Evolutionary conservation across 83 land plant genomes (phyloP), one percentile per base, ranked within the genome.

Genomic region (Picea abies): DNA sequence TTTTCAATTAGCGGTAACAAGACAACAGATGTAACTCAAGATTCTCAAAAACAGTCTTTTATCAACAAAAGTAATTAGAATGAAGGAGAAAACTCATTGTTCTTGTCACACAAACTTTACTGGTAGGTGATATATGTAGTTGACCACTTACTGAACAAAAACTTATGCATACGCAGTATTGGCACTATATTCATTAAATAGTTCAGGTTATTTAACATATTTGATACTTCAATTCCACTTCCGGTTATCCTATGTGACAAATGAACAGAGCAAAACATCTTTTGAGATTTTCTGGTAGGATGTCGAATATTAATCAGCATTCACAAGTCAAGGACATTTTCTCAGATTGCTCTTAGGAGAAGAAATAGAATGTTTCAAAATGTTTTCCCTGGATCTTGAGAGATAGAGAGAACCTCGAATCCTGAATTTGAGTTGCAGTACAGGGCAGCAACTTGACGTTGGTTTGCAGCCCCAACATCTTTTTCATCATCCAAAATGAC

Each of bases 391-490:
- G 56, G 11, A 49, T 49, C 56, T 49, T 49, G 56, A 73, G 63
- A 37, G 23, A 72, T 39, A 72, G 76, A 41, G 52, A 39, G 52
- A 84, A 97, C 99, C 98, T 97, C 98, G 87, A 95, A 95, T 64
- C 97, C 98, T 14, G 99, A 94, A 17, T 79, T 90, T 80, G 88
- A 86, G 86, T 91, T 90, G 90, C 97, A 97, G 78, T 92, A 96
- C 20, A 97, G 85, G 32, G 97, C 98, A 67, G 91, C 97, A 81
- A 97, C 89, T 60, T 83, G 95, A 22, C 98, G 93, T 23, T 81
- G 87, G 83, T 94, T 96, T 52, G 82, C 82, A 63, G 99, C 99
- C 78, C 99, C 99, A 78, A 97, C 99, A 88, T 97, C 99, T 77
- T 89, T 92, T n/a, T 64, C 32, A 20, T 81, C 81, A 82, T 94